Base-by-base conservation (phyloP, 805 yeast genomes). In the Yarrowia porcina region DNA sequence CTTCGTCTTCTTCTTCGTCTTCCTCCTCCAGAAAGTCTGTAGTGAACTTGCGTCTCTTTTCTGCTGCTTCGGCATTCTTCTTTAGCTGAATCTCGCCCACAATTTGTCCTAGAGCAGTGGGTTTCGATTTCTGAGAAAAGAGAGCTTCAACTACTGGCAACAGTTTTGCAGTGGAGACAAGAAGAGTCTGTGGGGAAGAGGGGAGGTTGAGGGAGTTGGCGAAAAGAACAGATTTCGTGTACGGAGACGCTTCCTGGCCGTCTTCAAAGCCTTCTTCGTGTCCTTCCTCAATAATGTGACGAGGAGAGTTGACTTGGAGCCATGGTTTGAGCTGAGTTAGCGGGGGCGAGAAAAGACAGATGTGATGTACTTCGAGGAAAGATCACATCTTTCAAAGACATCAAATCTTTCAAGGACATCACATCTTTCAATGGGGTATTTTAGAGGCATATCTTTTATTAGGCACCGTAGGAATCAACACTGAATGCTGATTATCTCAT, bases 241-340 rank as follows among this genome's bases (percentile, higher is more conserved):
- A 52, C 0, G 42, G 59, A 7, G 59, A 41, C 12, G 61, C 28
- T n/a, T 56, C 61, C 49, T 52, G 59, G 25, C 59, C 59, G 25
- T 52, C 61, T 28, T 56, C 61, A 39, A 39, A 39, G 17, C 49
- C 61, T 18, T 56, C 61, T 28, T 56, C 61, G 32, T 56, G 61
- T 9, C 61, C 49, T 11, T 56, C 49, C 49, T 79, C 82, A 27
- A 83, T 68, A 9, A 77, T 66, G 69, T 84, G 86, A 65, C 87
- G 80, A 18, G 83, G 80, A n/a, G 79, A 73, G 33, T 78, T 80
- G 49, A 72, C 68, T 39, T 80, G 84, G 25, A 75, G 73, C 79
- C 82, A 76, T 41, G 72, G 72, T 67, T 69, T 69, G 50, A 69
- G 65, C 69, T 68, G 57, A n/a, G 32, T 49, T 52, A 52, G 59